Evolutionary conservation across 805 yeast species (phyloP), one percentile per base, ranked within the genome.

Genomic region (Candida coleopterorum): DNA sequence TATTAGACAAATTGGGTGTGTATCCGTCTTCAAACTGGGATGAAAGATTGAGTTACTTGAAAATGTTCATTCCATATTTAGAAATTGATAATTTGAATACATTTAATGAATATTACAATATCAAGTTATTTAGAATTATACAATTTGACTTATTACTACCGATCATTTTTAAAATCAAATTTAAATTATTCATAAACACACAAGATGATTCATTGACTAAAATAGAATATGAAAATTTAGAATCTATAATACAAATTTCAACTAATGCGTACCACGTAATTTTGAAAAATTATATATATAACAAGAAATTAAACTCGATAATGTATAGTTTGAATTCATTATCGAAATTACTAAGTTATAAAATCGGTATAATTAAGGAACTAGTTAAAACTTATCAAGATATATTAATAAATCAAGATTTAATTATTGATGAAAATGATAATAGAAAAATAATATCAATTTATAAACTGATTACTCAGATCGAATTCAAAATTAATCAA

Each of bases 1-100:
- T 58, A 3, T 25, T 55, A 10, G 47, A 54, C 8, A 51, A 52
- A 16, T 41, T 64, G 34, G 49, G 59, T 32, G 69, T 64, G 4
- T 48, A 53, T 5, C 70, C 72, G 2, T 57, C 70, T 3, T 41
- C 43, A 7, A 55, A 64, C 32, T 62, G 68, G 64, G 18, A 34
- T 8, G 39, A 47, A 25, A 47, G 69, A 14, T 38, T 59, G 20
- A 30, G 43, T 7, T 42, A 50, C 29, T 44, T 60, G 12, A 51
- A 46, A 33, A 44, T 43, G 36, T 62, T 64, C 37, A 50, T 44
- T 34, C 58, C 62, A 1, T 35, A 43, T 32, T 29, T 64, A 24
- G 53, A 53, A 18, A 38, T 55, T 4, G 47, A 46, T 30, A 41
- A 40, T 7, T 35, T 45, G 3, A 23, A 25, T 9, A 47, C 52